A percentile compares a stretch with the other conserved stretches of the same genome.
phyloP scores from a whole-genome alignment of 768 basidiomycete genomes.

The Phanerochaete carnosa region DNA sequence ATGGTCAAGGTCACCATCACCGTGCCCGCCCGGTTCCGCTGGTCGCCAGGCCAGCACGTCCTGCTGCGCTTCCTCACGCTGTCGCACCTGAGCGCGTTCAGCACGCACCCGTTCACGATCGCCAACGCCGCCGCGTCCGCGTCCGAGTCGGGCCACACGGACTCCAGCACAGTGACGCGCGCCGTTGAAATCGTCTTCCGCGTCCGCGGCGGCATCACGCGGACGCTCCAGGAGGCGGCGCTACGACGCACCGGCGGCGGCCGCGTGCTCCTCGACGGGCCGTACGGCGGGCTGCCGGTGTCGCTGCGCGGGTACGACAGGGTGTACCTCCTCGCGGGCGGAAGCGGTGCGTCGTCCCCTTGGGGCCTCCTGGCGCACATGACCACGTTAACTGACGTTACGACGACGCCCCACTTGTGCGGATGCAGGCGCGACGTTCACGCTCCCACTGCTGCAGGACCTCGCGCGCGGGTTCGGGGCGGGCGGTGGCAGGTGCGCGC shows the following conservation, averaged over 20 bases:
- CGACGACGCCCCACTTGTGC: not conserved
- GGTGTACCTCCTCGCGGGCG: slow-evolving; percentile 31
- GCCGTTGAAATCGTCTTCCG: slow-evolving; percentile 23
- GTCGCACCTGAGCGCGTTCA: slow-evolving; percentile 20
- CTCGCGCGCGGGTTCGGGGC: slow-evolving; percentile 16
- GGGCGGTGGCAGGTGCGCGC: slow-evolving; percentile 17
- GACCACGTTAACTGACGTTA: too few relatives aligned
- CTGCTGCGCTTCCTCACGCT: slow-evolving; percentile 24
- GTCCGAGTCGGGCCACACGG: too few relatives aligned
- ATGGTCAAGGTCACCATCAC: slow-evolving; percentile 18
- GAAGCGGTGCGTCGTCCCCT: slow-evolving; percentile 25
- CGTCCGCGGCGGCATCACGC: slow-evolving; percentile 29
- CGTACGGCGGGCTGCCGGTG: slow-evolving; percentile 27
- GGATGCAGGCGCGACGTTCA: slow-evolving; percentile 23
- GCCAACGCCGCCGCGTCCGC: slow-evolving; percentile 19
- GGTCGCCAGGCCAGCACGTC: slow-evolving; percentile 32
- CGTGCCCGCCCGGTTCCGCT: slow-evolving; percentile 24
- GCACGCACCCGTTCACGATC: slow-evolving; percentile 35
- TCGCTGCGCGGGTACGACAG: slow-evolving; percentile 25
- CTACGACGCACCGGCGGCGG: slow-evolving; percentile 8
- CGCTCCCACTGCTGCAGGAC: slow-evolving; percentile 25
- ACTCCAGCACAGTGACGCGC: too few relatives aligned
- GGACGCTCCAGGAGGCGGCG: slow-evolving; percentile 15
- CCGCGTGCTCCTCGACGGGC: slow-evolving; percentile 27
- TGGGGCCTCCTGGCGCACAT: not conserved